Conservation (phyloP, 2,329 filamentous ascomycete genomes). For the Herpotrichia juniperi region DNA sequence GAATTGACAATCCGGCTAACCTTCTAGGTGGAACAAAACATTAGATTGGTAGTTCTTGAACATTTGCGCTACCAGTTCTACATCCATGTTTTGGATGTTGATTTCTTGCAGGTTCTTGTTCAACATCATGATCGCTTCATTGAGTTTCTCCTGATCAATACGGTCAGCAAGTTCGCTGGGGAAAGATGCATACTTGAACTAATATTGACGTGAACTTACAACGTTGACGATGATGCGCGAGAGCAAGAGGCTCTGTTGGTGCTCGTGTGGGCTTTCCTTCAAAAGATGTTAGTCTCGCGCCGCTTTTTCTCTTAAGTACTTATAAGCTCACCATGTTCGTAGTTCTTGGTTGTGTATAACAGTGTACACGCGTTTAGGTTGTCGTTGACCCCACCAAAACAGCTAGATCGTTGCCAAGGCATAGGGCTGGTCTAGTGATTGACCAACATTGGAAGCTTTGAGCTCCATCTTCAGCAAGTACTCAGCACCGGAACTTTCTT, state of each 20-base stretch:
- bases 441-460: background rate
- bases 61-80: slow-evolving; percentile 97
- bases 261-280: slow-evolving; percentile 93
- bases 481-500: background rate
- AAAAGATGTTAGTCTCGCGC: slow-evolving; percentile 17
- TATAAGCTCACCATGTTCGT: slow-evolving; percentile 32
- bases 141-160: slow-evolving; percentile 84
- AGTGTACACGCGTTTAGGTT: slow-evolving; percentile 24
- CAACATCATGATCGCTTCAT: slow-evolving; percentile 89
- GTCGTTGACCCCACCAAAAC: slow-evolving; percentile 34
- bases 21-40: slow-evolving; percentile 95
- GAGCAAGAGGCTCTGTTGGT: slow-evolving; percentile 91
- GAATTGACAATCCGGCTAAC: slow-evolving; percentile 55
- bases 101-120: slow-evolving; percentile 96
- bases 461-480: background rate
- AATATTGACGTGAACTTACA: slow-evolving; percentile 55
- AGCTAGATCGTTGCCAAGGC: slow-evolving; percentile 25
- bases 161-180: background rate
- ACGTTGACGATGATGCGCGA: slow-evolving; percentile 98
- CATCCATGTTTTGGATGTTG: slow-evolving; percentile 98
- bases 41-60: slow-evolving; percentile 99
- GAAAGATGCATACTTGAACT: background rate
- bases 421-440: slow-evolving; percentile 12
- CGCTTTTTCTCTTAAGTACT: background rate
- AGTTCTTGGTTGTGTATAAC: slow-evolving; percentile 6